Percentiles rank a stretch among this genome's conserved stretches.
phyloP scores from a whole-genome alignment of 805 yeast species.

The Blastobotrys parvus region DNA sequence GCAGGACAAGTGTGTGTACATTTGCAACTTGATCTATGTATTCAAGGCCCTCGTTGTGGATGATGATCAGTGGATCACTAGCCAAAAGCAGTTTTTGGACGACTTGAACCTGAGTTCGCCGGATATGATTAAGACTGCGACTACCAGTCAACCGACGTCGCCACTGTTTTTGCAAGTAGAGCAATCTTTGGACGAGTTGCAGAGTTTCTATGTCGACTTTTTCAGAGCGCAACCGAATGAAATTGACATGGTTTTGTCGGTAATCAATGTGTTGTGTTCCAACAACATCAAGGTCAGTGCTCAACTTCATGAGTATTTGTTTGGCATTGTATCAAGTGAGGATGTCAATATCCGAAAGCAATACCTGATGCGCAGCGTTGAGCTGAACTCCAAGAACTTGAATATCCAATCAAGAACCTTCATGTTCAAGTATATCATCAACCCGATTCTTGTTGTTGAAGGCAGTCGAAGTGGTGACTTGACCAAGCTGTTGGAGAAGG shows the following conservation, averaged over 20 bases:
- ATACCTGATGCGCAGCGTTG: slow-evolving; percentile 46
- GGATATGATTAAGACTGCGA: slow-evolving; percentile 36
- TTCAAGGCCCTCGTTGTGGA: slow-evolving; percentile 42
- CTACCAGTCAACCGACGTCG: slow-evolving; percentile 38
- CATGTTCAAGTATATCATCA: slow-evolving; percentile 53
- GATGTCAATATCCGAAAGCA: slow-evolving; percentile 40
- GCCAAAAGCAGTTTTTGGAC: slow-evolving; percentile 39
- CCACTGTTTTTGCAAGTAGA: slow-evolving; percentile 61
- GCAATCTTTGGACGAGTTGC: slow-evolving; percentile 59
- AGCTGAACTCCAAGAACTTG: slow-evolving; percentile 38
- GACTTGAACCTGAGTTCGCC: slow-evolving; percentile 37
- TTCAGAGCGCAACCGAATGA: slow-evolving; percentile 30
- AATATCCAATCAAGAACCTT: slow-evolving; percentile 50
- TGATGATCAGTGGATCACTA: slow-evolving; percentile 49
- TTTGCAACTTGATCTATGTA: slow-evolving; percentile 67
- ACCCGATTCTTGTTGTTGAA: slow-evolving; percentile 57
- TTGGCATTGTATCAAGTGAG: slow-evolving; percentile 43
- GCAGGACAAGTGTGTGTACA: slow-evolving; percentile 51
- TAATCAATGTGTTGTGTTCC: slow-evolving; percentile 37
- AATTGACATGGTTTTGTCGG: slow-evolving; percentile 30
- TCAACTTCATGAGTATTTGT: slow-evolving; percentile 49
- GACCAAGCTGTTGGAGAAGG: slow-evolving; percentile 35
- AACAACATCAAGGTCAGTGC: slow-evolving; percentile 37
- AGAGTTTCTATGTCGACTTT: slow-evolving; percentile 37
- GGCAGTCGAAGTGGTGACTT: slow-evolving; percentile 43